Conservation (phyloP, 192 early-diverging fungal species). For the Coemansia sp. region DNA sequence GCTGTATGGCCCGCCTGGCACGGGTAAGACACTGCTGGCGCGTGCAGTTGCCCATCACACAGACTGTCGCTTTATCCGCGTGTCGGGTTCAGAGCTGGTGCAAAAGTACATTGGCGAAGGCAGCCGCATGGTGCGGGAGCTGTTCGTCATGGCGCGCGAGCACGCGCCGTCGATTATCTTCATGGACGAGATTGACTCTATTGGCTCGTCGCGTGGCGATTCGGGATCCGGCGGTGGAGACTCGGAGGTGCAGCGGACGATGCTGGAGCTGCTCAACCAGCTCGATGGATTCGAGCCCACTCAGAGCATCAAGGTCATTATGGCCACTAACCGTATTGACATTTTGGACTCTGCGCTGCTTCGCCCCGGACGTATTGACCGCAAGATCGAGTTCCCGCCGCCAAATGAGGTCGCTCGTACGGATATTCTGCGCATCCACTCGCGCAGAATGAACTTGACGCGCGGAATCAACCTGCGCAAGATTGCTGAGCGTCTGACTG, state of each 20-base stretch:
- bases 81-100: conserved; percentile 87
- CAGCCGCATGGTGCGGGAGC: conserved; percentile 88
- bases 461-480: conserved; percentile 89
- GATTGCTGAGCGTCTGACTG: conserved; percentile 86
- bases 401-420: conserved; percentile 84
- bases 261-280: conserved; percentile 90
- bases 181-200: conserved; percentile 93
- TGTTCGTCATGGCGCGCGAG: conserved; percentile 90
- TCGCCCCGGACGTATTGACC: conserved; percentile 87
- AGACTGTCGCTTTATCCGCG: conserved; percentile 89
- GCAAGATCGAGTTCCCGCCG: conserved; percentile 92
- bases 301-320: conserved; percentile 92
- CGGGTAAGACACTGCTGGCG: conserved; percentile 86
- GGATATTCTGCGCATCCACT: conserved; percentile 90
- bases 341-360: conserved; percentile 87
- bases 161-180: conserved; percentile 93
- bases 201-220: conserved; percentile 85
- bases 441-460: conserved; percentile 89
- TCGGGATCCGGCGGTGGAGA: conserved; percentile 77
- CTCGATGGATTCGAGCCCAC: conserved; percentile 89
- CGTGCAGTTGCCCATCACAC: conserved; percentile 93
- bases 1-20: conserved; percentile 88
- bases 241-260: conserved; percentile 89
- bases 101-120: conserved; percentile 95
- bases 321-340: conserved; percentile 93